phyloP scores from a whole-genome alignment of 257 asterid species.

The Coffea eugenioides region DNA sequence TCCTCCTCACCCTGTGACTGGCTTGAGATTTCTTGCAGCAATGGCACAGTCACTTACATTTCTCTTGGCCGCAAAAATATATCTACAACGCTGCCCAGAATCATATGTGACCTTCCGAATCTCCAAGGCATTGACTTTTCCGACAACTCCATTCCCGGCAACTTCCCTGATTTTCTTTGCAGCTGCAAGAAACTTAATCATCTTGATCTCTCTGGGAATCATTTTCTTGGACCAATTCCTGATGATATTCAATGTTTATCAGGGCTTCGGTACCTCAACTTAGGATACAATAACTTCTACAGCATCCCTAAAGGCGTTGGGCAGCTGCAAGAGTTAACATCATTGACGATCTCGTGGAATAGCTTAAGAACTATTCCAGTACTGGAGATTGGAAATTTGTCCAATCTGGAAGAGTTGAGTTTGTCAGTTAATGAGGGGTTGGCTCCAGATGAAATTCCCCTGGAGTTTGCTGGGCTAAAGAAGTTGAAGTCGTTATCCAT shows the following conservation, averaged over 20 bases:
- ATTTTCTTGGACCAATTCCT: slow-evolving; percentile 54
- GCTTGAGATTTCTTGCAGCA: slow-evolving; percentile 27
- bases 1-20: slow-evolving; percentile 33
- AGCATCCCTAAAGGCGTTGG: slow-evolving; percentile 69
- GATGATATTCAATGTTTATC: slow-evolving; percentile 37
- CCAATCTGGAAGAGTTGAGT: slow-evolving; percentile 46
- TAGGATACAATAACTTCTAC: slow-evolving; percentile 60
- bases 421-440: slow-evolving; percentile 46
- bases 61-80: slow-evolving; percentile 24
- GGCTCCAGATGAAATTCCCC: slow-evolving; percentile 47
- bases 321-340: slow-evolving; percentile 37
- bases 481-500: slow-evolving; percentile 45
- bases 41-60: slow-evolving; percentile 42
- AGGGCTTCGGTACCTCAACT: slow-evolving; percentile 42
- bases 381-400: slow-evolving; percentile 50
- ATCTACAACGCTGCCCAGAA: slow-evolving; percentile 37
- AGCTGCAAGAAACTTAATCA: slow-evolving; percentile 46
- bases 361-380: slow-evolving; percentile 53
- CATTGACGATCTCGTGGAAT: slow-evolving; percentile 32
- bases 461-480: slow-evolving; percentile 50
- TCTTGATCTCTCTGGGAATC: slow-evolving; percentile 59
- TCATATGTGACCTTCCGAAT: slow-evolving; percentile 45
- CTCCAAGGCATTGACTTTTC: slow-evolving; percentile 40
- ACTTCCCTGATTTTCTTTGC: slow-evolving; percentile 45
- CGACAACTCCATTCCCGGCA: slow-evolving; percentile 38